phyloP scores from a whole-genome alignment of 495 filamentous ascomycete genomes.

The Hypoxylon rickii region DNA sequence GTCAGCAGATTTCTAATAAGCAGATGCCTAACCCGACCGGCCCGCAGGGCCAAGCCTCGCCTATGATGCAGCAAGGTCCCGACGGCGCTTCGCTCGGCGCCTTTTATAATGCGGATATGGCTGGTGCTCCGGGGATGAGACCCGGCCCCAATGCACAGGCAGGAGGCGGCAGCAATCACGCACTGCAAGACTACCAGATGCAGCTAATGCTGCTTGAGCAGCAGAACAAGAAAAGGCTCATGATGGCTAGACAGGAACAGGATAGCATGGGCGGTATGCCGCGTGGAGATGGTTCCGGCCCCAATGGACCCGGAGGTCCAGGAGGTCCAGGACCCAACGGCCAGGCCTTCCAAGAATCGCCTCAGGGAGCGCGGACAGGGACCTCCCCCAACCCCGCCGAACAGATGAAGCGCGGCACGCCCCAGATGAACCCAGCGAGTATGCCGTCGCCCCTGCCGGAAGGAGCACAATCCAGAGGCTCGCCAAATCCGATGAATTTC shows the following conservation, averaged over 20 bases:
- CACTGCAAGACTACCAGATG: slow-evolving; percentile 98
- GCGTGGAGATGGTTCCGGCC: slow-evolving; percentile 58
- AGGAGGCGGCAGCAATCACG: slow-evolving; percentile 76
- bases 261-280: slow-evolving; percentile 65
- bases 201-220: slow-evolving; percentile 98
- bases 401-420: slow-evolving; percentile 85
- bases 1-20: slow-evolving; percentile 76
- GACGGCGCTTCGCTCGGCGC: slow-evolving; percentile 66
- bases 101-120: slow-evolving; percentile 65
- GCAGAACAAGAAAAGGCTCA: slow-evolving; percentile 94
- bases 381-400: slow-evolving; percentile 89
- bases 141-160: slow-evolving; percentile 59
- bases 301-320: slow-evolving; percentile 60
- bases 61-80: slow-evolving; percentile 74
- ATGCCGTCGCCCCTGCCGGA: slow-evolving; percentile 85
- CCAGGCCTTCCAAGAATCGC: slow-evolving; percentile 70
- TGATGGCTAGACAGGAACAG: slow-evolving; percentile 97
- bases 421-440: slow-evolving; percentile 79
- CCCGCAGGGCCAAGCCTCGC: slow-evolving; percentile 70
- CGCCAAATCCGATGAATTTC: slow-evolving; percentile 81
- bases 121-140: slow-evolving; percentile 59
- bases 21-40: slow-evolving; percentile 57
- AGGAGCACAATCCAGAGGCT: slow-evolving; percentile 74
- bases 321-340: slow-evolving; percentile 57
- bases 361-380: slow-evolving; percentile 76